Base-by-base conservation (phyloP, 306 rosid genomes). In the Quercus dentata region DNA sequence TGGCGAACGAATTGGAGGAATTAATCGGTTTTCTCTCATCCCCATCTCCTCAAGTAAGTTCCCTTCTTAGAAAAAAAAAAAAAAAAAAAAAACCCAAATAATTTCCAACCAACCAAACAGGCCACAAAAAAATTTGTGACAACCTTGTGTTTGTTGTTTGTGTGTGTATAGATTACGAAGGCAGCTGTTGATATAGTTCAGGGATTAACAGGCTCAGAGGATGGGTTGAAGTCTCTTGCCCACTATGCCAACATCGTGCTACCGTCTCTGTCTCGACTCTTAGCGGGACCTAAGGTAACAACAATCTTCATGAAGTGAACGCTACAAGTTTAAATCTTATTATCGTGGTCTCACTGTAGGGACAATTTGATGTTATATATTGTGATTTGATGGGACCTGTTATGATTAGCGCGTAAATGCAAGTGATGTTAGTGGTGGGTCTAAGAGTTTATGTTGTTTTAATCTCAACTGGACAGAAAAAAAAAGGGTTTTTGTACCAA, bases 1-100 rank as follows among this genome's bases (percentile, higher is more conserved):
- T 94, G 98, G 90, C 97, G 87, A 94, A 89, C 71, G 97, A 94
- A 77, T 90, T 91, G 10, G 98, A 91, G 86, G 97, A 94, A 82
- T 89, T 94, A n/a, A 63, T 94, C 17, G 81, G 76, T 44, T 94
- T 94, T 74, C 90, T 94, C 1, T 88, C 94, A 6, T 91, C 90
- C 55, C 94, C 97, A 9, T 91, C 98, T 2, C 95, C 93, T 28
- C 93, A 87, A 81, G 98, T 92, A 77, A 77, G 65, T 15, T 57
- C 19, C 19, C 64, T 56, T 6, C 57, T 71, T 3, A 10, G 5
- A 4, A 10, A 21, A 3, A 33, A 35, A 33, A 19, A n/a, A 30
- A 19, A 30, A 57, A 20, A 2, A 19, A 33, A 31, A 6, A 1
- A 25, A 6, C 41, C 5, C 3, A 62, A 62, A 62, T 25, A 4